Evolutionary conservation across 2,329 filamentous ascomycete species (phyloP).

Genomic region (Phialocephala sp.): DNA sequence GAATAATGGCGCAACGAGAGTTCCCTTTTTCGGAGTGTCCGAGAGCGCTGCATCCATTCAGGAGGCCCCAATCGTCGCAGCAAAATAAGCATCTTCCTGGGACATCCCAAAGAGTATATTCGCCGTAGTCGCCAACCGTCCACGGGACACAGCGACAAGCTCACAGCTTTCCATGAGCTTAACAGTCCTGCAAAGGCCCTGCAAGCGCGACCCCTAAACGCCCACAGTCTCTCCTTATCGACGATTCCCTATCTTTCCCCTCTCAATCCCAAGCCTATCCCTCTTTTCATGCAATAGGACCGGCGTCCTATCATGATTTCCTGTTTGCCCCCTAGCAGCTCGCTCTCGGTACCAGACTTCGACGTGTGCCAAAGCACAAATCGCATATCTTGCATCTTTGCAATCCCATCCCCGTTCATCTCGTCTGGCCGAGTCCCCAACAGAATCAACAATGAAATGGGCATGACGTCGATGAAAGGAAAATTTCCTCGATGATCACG

Average conservation of each 20-base stretch:
- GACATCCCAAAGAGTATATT: not conserved
- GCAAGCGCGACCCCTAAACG: not conserved
- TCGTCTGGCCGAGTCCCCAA: not conserved
- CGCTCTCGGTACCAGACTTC: slow-evolving; percentile 5
- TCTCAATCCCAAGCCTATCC: not conserved
- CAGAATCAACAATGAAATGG: not conserved
- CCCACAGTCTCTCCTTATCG: not conserved
- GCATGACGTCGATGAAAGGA: not conserved
- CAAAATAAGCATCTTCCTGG: slow-evolving; percentile 4
- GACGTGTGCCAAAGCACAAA: not conserved
- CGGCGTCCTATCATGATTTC: not conserved
- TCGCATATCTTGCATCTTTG: not conserved
- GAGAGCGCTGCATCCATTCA: not conserved
- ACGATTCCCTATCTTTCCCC: slow-evolving; percentile 1
- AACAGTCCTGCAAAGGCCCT: not conserved
- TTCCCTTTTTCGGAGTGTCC: slow-evolving; percentile 1
- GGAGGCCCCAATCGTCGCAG: not conserved
- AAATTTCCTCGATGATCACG: not conserved
- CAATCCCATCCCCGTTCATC: not conserved
- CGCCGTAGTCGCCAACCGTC: not conserved
- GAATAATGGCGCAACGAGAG: slow-evolving; percentile 8
- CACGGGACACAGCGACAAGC: slow-evolving; percentile 8
- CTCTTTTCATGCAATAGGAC: slow-evolving; percentile 4
- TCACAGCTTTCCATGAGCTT: not conserved
- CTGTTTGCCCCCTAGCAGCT: not conserved